A percentile compares a stretch with the other conserved stretches of the same genome.
phyloP scores from a whole-genome alignment of 176 grass and related monocot genomes.

The Triticum urartu region DNA sequence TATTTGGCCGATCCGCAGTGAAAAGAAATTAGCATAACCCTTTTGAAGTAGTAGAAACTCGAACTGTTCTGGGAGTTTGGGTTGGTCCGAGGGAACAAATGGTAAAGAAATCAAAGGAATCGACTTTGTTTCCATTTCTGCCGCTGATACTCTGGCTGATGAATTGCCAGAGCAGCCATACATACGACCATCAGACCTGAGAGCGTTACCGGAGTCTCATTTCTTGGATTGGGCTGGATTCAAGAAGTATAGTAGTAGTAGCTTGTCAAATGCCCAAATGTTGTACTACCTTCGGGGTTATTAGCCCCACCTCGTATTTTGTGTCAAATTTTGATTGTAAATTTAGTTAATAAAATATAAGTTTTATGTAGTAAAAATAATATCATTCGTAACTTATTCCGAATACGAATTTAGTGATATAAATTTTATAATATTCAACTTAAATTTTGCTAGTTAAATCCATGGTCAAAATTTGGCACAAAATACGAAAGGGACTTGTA shows the following conservation, averaged over 20 bases:
- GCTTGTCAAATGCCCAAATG: constrained; percentile 1
- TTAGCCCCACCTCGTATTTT: too few relatives aligned
- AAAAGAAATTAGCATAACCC: too few relatives aligned
- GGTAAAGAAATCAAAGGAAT: not conserved
- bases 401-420: too few relatives aligned
- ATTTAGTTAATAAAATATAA: too few relatives aligned
- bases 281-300: not conserved
- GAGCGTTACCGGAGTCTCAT: not conserved
- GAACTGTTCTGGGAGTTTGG: not conserved
- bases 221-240: not conserved
- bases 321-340: too few relatives aligned
- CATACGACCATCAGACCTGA: not conserved
- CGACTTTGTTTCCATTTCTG: not conserved
- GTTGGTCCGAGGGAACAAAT: not conserved
- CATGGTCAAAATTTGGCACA: too few relatives aligned
- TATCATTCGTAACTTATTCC: too few relatives aligned
- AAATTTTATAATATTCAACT: too few relatives aligned
- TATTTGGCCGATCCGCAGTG: not conserved
- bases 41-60: not conserved
- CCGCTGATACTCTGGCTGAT: not conserved
- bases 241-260: not conserved
- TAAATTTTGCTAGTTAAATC: too few relatives aligned
- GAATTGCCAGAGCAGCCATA: not conserved
- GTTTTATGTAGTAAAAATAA: too few relatives aligned
- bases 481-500: too few relatives aligned